Conservation (phyloP, 805 yeast genomes). For the Ogataea henricii region DNA sequence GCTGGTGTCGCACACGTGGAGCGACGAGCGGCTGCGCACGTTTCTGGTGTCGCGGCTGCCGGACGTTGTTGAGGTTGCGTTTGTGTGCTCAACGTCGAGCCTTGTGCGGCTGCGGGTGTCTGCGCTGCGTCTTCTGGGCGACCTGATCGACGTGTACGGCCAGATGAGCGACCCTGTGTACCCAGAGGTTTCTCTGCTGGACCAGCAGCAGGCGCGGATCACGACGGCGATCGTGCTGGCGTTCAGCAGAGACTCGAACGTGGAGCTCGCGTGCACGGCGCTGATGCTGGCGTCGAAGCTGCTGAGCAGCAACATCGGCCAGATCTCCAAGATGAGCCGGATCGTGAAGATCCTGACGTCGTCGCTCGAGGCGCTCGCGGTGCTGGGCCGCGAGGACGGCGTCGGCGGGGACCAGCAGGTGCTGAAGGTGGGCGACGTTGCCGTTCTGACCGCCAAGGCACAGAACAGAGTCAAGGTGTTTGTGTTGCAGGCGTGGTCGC, state of each 20-base stretch:
- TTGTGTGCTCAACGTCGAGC: conserved; percentile 76
- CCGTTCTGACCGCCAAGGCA: conserved; percentile 45
- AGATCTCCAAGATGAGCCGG: conserved; percentile 50
- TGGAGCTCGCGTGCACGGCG: conserved; percentile 75
- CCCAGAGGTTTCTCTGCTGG: conserved; percentile 69
- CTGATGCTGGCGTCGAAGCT: conserved; percentile 77
- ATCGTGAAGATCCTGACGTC: conserved; percentile 64
- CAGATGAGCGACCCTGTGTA: conserved; percentile 69
- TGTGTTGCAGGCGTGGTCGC: conserved; percentile 74
- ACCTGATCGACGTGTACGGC: conserved; percentile 61
- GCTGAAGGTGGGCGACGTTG: conserved; percentile 58
- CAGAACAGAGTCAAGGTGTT: conserved; percentile 59
- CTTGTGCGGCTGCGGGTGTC: conserved; percentile 57
- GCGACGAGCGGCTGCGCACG: conserved; percentile 40
- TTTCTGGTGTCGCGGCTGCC: conserved; percentile 49
- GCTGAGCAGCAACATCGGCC: conserved; percentile 60
- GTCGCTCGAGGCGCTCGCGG: conserved; percentile 60
- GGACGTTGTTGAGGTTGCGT: conserved; percentile 76
- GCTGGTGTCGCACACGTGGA: conserved; percentile 42
- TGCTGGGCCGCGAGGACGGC: conserved; percentile 18
- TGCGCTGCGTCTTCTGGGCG: conserved; percentile 69
- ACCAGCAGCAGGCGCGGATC: conserved; percentile 94
- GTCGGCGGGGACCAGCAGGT: conserved; percentile 30
- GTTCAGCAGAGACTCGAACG: conserved; percentile 70
- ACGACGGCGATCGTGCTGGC: conserved; percentile 88